Percentiles rank a stretch among this genome's conserved stretches.
Conservation (phyloP, 1,284 basidiomycete genomes). For the Tylopilus sp. region DNA sequence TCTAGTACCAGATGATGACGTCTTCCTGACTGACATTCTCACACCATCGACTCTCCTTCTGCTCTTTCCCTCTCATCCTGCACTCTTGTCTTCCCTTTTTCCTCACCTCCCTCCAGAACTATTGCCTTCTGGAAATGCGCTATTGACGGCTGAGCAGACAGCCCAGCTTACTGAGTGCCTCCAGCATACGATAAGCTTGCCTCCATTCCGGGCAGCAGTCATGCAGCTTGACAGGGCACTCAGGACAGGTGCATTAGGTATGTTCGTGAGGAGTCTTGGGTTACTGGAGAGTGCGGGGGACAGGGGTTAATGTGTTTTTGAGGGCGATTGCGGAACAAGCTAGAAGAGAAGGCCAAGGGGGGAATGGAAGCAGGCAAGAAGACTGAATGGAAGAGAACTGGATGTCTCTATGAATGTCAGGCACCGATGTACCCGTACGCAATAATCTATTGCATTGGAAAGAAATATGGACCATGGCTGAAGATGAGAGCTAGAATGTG, state of each 20-base stretch:
- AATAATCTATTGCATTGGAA: slow-evolving; percentile 2
- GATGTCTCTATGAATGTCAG: not conserved
- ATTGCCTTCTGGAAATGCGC: slow-evolving; percentile 23
- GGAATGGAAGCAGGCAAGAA: slow-evolving; percentile 36
- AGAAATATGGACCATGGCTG: slow-evolving; percentile 2
- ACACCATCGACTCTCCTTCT: slow-evolving; percentile 73
- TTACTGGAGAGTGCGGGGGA: slow-evolving; percentile 80
- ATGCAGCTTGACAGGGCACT: slow-evolving; percentile 77
- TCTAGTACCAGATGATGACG: slow-evolving; percentile 49
- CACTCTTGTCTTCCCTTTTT: slow-evolving; percentile 70
- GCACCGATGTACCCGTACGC: not conserved
- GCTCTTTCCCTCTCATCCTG: slow-evolving; percentile 70
- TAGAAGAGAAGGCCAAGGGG: slow-evolving; percentile 51
- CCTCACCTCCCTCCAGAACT: slow-evolving; percentile 67
- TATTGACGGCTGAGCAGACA: slow-evolving; percentile 36
- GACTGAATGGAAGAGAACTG: slow-evolving; percentile 44
- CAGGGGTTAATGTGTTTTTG: slow-evolving; percentile 73
- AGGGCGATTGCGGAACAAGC: slow-evolving; percentile 77
- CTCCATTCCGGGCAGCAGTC: slow-evolving; percentile 68
- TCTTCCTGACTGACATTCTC: slow-evolving; percentile 74
- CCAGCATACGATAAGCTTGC: slow-evolving; percentile 59
- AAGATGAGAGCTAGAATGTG: not conserved
- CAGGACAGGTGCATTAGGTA: slow-evolving; percentile 73
- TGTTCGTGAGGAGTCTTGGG: slow-evolving; percentile 73
- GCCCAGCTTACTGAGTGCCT: slow-evolving; percentile 62